Evolutionary conservation across 2,329 filamentous ascomycete species (phyloP).

Genomic region (Stemphylium lycopersici): DNA sequence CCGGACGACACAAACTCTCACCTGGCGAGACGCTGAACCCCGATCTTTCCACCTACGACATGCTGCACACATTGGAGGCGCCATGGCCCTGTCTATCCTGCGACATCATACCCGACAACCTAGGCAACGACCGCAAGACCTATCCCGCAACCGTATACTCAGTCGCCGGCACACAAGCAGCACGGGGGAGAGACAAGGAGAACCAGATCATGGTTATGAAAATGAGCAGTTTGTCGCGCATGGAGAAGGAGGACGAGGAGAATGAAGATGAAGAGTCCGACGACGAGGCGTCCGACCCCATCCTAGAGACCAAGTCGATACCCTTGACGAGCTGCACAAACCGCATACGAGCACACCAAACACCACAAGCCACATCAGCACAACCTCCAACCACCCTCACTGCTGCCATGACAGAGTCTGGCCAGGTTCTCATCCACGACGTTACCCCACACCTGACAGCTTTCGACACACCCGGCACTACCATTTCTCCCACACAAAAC

Average conservation of each 20-base stretch:
- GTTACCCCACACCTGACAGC: constrained; percentile 86
- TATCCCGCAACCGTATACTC: constrained; percentile 96
- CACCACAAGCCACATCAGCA: constrained; percentile 71
- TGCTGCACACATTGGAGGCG: constrained; percentile 92
- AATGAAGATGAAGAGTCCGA: constrained; percentile 70
- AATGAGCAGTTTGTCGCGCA: constrained; percentile 87
- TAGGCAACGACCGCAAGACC: constrained; percentile 88
- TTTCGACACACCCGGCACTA: constrained; percentile 86
- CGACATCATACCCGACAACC: constrained; percentile 82
- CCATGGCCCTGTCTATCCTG: constrained; percentile 98
- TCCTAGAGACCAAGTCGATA: constrained; percentile 90
- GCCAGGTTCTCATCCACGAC: constrained; percentile 90
- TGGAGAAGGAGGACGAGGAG: constrained; percentile 78
- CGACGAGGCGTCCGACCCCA: constrained; percentile 79
- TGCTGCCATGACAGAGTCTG: constrained; percentile 90
- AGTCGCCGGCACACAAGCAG: constrained; percentile 92
- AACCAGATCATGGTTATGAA: constrained; percentile 97
- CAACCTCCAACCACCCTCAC: constrained; percentile 81
- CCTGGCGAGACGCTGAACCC: constrained; percentile 89
- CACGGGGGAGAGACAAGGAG: constrained; percentile 73
- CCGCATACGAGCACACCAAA: constrained; percentile 86
- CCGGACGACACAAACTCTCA: constrained; percentile 88
- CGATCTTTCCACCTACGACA: constrained; percentile 93
- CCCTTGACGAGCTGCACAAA: constrained; percentile 88
- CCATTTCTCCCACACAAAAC: constrained; percentile 80